Evolutionary conservation across 2,329 filamentous ascomycete genomes (phyloP).

Genomic region (Colletotrichum sp.): DNA sequence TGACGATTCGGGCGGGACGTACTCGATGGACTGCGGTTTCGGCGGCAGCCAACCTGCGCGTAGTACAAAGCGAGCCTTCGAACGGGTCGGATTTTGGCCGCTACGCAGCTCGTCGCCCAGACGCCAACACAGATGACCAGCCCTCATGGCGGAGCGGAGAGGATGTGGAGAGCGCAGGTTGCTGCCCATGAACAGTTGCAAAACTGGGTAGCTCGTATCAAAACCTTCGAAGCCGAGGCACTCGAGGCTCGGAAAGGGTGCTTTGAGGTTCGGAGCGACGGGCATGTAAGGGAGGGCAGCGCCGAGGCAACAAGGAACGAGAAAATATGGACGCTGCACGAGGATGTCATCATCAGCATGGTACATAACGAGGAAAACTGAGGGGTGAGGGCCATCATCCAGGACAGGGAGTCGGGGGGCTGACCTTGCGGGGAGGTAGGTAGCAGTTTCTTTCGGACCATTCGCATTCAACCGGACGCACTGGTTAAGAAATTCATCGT

Average conservation of each 20-base stretch:
- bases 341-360: neutral
- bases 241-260: no score
- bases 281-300: neutral
- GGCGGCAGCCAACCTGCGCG: neutral
- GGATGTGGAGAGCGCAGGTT: no score
- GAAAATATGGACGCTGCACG: neutral
- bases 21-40: neutral
- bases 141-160: no score
- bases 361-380: neutral
- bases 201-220: no score
- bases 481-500: neutral
- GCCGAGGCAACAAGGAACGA: neutral
- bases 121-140: neutral
- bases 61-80: neutral
- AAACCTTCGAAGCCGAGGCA: no score
- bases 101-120: neutral
- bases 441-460: neutral
- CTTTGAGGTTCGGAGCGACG: neutral
- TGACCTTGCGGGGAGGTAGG: neutral
- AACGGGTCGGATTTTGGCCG: neutral
- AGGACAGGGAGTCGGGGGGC: neutral
- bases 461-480: neutral
- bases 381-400: neutral
- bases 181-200: no score
- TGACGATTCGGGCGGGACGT: neutral